Evolutionary conservation across 164 flowering plant genomes (phyloP).

Genomic region (Aristolochia contorta): DNA sequence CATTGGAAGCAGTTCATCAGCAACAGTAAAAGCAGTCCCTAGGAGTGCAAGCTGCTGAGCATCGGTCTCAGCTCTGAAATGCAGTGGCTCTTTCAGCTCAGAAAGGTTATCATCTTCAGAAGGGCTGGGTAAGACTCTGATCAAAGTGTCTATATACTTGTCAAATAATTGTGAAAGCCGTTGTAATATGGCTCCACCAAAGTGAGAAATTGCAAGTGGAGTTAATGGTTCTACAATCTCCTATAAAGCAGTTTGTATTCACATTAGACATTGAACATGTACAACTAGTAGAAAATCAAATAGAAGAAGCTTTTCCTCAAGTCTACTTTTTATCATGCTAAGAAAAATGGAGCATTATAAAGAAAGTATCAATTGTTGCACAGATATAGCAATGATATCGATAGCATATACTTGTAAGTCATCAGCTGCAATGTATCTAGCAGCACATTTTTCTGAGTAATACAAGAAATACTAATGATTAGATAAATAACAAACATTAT

Average conservation of each 20-base stretch:
- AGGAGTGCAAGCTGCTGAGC: slow-evolving; percentile 89
- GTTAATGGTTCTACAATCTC: slow-evolving; percentile 74
- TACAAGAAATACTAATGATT: too few species aligned
- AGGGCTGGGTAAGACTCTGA: slow-evolving; percentile 62
- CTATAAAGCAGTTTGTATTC: slow-evolving; percentile 28
- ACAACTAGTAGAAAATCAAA: neutral
- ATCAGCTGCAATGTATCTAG: too few species aligned
- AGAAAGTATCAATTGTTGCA: too few species aligned
- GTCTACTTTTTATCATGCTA: neutral
- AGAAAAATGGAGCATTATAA: neutral
- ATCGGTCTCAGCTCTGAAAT: slow-evolving; percentile 85
- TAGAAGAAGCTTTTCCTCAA: neutral
- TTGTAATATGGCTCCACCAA: slow-evolving; percentile 61
- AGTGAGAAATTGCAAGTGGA: slow-evolving; percentile 49
- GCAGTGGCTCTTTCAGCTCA: slow-evolving; percentile 50
- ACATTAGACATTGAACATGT: too few species aligned
- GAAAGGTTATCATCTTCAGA: slow-evolving; percentile 78
- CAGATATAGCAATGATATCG: too few species aligned
- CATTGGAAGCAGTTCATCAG: slow-evolving; percentile 72
- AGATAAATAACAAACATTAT: too few species aligned
- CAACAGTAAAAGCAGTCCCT: slow-evolving; percentile 78
- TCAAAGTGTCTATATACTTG: slow-evolving; percentile 58
- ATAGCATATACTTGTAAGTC: too few species aligned
- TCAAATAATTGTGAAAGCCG: slow-evolving; percentile 73
- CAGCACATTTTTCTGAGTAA: too few species aligned